These are phyloP conservation scores for Gaeumannomyces sp. DNA, from an alignment of 2,329 filamentous ascomycete genomes.

Conservation along the genomic window DNA sequence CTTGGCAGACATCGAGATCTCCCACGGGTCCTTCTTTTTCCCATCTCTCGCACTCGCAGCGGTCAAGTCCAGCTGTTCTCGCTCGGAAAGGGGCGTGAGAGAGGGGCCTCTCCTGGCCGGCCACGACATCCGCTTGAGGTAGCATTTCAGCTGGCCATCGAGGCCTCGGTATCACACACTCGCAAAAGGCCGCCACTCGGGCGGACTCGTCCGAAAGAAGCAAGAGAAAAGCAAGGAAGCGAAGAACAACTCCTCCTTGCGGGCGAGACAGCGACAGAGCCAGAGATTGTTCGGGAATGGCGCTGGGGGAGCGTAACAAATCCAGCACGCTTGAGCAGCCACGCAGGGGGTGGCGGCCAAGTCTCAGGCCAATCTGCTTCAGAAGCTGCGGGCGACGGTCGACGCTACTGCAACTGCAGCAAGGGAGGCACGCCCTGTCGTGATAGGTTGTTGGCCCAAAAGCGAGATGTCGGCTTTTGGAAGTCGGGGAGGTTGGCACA, in stretches of 20 bases:
- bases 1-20: not conserved
- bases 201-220: not conserved
- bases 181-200: not conserved
- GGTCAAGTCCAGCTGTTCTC: not conserved
- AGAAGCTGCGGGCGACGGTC: not conserved
- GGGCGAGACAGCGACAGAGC: not conserved
- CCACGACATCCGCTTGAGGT: not conserved
- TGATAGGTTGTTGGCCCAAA: not conserved
- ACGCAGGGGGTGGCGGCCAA: not conserved
- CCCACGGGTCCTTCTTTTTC: not conserved
- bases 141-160: not conserved
- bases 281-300: not conserved
- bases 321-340: not conserved
- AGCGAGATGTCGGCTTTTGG: too few species aligned
- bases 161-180: not conserved
- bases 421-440: not conserved
- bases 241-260: not conserved
- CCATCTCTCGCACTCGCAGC: not conserved
- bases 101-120: not conserved
- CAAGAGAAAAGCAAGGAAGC: not conserved
- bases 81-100: not conserved
- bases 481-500: not conserved
- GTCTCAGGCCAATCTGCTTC: not conserved
- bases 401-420: not conserved
- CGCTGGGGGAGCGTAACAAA: not conserved